Percentiles rank a stretch among this genome's conserved stretches.
phyloP scores from a whole-genome alignment of 768 basidiomycete species.

The Hericium rajendrae region DNA sequence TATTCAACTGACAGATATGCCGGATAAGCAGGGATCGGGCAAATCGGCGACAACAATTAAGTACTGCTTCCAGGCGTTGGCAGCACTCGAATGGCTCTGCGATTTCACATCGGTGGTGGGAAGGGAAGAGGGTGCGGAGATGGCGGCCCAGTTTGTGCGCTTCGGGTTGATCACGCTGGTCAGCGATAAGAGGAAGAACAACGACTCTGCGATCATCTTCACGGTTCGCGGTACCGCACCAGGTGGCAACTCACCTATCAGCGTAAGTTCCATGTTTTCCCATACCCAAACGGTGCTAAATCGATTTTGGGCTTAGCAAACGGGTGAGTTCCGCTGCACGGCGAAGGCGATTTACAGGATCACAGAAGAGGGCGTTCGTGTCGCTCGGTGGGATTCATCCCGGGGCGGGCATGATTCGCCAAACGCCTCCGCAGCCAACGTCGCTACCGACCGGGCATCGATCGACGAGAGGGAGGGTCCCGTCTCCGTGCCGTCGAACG shows the following conservation, averaged over 20 bases:
- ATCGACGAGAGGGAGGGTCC: conserved; percentile 39
- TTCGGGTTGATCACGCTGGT: conserved; percentile 86
- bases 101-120: conserved; percentile 96
- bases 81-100: conserved; percentile 92
- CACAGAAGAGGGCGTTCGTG: conserved; percentile 80
- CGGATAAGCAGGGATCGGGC: conserved; percentile 50
- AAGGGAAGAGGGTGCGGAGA: conserved; percentile 92
- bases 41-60: conserved; percentile 39
- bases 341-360: conserved; percentile 92
- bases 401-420: conserved; percentile 45
- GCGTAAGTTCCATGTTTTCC: conserved; percentile 36
- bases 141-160: conserved; percentile 95
- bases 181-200: conserved; percentile 85
- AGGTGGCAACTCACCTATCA: conserved; percentile 64
- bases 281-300: conserved; percentile 6
- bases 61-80: conserved; percentile 77
- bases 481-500: conserved; percentile 23
- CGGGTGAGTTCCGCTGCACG: conserved; percentile 94
- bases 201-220: conserved; percentile 88
- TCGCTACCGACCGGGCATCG: conserved; percentile 43
- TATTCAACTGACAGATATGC: conserved; percentile 58
- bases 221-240: conserved; percentile 78
- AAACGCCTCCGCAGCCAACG: conserved; percentile 53
- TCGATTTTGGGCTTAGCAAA: conserved; percentile 44
- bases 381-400: conserved; percentile 70